These are phyloP conservation scores for Peterozyma xylosa DNA, from an alignment of 805 yeast genomes.

Conservation along the genomic window DNA sequence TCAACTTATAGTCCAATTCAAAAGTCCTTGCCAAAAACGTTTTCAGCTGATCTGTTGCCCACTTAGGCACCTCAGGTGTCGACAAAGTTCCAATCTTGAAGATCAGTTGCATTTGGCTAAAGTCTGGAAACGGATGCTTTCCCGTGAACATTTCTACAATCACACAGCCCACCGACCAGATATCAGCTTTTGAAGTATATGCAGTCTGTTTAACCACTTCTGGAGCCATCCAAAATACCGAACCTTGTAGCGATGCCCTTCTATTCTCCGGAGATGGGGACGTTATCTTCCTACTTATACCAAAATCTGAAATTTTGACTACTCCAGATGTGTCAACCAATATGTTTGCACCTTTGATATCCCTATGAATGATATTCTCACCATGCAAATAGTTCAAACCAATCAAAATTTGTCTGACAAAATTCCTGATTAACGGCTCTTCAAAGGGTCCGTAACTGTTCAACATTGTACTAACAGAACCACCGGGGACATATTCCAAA, in stretches of 20 bases:
- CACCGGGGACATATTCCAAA: conserved; percentile 39
- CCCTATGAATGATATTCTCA: conserved; percentile 53
- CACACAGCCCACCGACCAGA: conserved; percentile 96
- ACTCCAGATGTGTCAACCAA: conserved; percentile 51
- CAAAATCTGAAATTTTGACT: conserved; percentile 61
- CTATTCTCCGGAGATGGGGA: conserved; percentile 27
- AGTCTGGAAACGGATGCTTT: conserved; percentile 90
- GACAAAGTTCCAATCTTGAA: conserved; percentile 86
- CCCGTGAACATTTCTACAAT: conserved; percentile 95
- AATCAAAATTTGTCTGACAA: conserved; percentile 44
- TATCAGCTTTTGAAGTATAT: conserved; percentile 88
- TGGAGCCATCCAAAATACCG: conserved; percentile 99
- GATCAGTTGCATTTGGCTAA: conserved; percentile 94
- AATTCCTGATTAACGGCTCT: conserved; percentile 50
- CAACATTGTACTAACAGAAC: conserved; percentile 45
- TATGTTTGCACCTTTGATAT: conserved; percentile 59
- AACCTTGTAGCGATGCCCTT: conserved; percentile 87
- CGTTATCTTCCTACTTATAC: conserved; percentile 50
- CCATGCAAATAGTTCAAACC: conserved; percentile 52
- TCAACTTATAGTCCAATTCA: conserved; percentile 61
- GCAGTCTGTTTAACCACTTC: conserved; percentile 94
- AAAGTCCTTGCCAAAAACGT: conserved; percentile 64
- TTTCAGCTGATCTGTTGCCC: conserved; percentile 61
- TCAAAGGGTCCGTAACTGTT: conserved; percentile 55
- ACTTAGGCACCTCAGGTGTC: conserved; percentile 71